Evolutionary conservation across 371 early-diverging fungal species (phyloP), one percentile per base, ranked within the genome.

Genomic region (Fennellomyces sp.): DNA sequence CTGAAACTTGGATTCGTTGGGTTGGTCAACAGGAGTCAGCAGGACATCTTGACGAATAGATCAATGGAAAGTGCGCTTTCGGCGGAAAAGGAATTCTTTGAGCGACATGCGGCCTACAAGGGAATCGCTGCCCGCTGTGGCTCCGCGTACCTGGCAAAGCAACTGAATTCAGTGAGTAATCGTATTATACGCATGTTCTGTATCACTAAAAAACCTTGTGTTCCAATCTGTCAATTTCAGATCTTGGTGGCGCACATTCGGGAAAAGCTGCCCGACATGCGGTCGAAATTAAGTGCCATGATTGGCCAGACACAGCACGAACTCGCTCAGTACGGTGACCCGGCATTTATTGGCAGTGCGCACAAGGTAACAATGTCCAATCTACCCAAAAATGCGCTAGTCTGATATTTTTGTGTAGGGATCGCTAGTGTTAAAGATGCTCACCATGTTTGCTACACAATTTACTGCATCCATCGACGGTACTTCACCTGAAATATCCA

Each of bases 1-100:
- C 73, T 96, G 45, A 92, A 90, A 52, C 83, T 96, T 21, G 97
- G 97, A 12, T 96, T 92, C 73, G 87, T 96, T 63, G 95, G 94
- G 41, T 89, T 95, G 6, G 91, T 97, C 26, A 95, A 94, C 73
- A 84, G 96, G 62, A 89, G 91, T 67, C 94, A 95, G 64, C 88
- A 95, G 60, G 95, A 94, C 65, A 92, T 94, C n/a, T 64, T 88
- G 38, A 80, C 81, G 28, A 91, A 88, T 61, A 92, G 91, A 66
- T 86, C 91, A 8, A 94, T 96, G 78, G 55, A 70, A 4, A 86
- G 86, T 10, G 89, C 96, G 11, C 69, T 96, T 42, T 73, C 82
- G 58, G 75, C 86, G 13, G 97, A 97, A 68, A 71, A 77, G 11
- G 84, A 83, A 26, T 96, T 94, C 61, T 97, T 97, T 77, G 64